A percentile compares a stretch with the other conserved stretches of the same genome.
Conservation (phyloP, 495 filamentous ascomycete genomes). For the Tuber borchii region DNA sequence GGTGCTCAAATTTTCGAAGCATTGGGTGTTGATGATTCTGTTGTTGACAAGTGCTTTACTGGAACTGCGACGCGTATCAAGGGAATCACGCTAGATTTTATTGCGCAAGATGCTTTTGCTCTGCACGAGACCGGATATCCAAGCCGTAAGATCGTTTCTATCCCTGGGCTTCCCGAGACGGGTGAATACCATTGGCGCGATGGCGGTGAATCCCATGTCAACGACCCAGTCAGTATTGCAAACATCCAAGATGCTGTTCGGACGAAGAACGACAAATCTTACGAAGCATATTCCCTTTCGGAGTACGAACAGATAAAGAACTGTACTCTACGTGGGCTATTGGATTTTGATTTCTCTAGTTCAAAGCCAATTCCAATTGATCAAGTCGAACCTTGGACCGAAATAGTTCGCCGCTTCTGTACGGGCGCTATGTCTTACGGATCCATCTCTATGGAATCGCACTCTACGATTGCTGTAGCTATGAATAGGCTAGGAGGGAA, state of each 20-base stretch:
- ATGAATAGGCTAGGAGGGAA: slow-evolving; percentile 98
- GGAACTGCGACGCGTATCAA: slow-evolving; percentile 94
- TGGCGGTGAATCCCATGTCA: slow-evolving; percentile 95
- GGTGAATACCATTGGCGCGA: slow-evolving; percentile 99
- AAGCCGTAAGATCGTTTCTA: slow-evolving; percentile 66
- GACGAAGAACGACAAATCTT: slow-evolving; percentile 99
- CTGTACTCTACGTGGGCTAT: slow-evolving; percentile 90
- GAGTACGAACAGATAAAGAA: slow-evolving; percentile 98
- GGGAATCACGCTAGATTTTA: slow-evolving; percentile 90
- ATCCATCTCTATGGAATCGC: slow-evolving; percentile 98
- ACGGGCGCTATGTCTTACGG: slow-evolving; percentile 99
- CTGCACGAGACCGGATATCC: slow-evolving; percentile 96
- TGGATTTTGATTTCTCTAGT: slow-evolving; percentile 97
- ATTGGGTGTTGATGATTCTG: slow-evolving; percentile 89
- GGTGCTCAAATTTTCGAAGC: slow-evolving; percentile 99
- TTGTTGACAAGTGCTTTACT: slow-evolving; percentile 94
- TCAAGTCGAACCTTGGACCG: slow-evolving; percentile 97
- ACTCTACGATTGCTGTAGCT: slow-evolving; percentile 92
- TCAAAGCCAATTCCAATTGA: slow-evolving; percentile 83
- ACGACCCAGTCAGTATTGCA: slow-evolving; percentile 90
- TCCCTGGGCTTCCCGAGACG: slow-evolving; percentile 83
- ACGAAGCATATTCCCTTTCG: slow-evolving; percentile 90
- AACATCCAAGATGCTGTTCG: slow-evolving; percentile 98
- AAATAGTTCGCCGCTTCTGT: slow-evolving; percentile 94
- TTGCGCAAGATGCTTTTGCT: slow-evolving; percentile 93